A percentile compares a stretch with the other conserved stretches of the same genome.
These are phyloP conservation scores for Peronospora destructor DNA, from an alignment of 352 stramenopile genomes.

Conservation along the genomic window DNA sequence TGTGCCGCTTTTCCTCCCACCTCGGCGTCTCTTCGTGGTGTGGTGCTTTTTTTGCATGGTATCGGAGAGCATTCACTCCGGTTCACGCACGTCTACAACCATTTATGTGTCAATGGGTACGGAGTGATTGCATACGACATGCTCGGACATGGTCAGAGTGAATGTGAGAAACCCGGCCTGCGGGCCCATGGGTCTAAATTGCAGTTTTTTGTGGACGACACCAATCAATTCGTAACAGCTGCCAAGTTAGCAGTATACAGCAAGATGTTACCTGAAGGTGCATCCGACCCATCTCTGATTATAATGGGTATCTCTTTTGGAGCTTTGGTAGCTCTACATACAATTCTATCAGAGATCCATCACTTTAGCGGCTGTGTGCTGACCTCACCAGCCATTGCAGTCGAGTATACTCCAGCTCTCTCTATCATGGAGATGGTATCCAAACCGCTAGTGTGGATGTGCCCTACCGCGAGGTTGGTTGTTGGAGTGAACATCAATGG, in stretches of 20 bases:
- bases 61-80: constrained; percentile 56
- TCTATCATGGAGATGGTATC: constrained; percentile 33
- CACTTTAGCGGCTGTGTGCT: constrained; percentile 43
- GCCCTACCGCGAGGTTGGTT: constrained; percentile 42
- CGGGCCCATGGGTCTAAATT: constrained; percentile 49
- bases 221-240: constrained; percentile 45
- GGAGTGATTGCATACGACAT: constrained; percentile 63
- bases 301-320: constrained; percentile 70
- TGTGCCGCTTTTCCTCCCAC: constrained; percentile 37
- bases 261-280: constrained; percentile 25
- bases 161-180: constrained; percentile 30
- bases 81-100: constrained; percentile 52
- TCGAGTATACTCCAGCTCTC: constrained; percentile 49
- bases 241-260: constrained; percentile 35
- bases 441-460: constrained; percentile 35
- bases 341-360: constrained; percentile 40
- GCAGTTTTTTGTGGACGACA: constrained; percentile 62
- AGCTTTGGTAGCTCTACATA: constrained; percentile 52
- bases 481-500: constrained; percentile 45
- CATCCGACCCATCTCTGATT: constrained; percentile 26
- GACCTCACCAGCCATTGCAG: constrained; percentile 49
- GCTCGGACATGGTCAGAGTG: constrained; percentile 48
- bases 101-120: constrained; percentile 38
- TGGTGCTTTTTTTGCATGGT: constrained; percentile 60
- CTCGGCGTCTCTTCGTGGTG: constrained; percentile 27